Base-by-base conservation (phyloP, 1,139 yeast genomes). In the Blastobotrys buckinghamii region DNA sequence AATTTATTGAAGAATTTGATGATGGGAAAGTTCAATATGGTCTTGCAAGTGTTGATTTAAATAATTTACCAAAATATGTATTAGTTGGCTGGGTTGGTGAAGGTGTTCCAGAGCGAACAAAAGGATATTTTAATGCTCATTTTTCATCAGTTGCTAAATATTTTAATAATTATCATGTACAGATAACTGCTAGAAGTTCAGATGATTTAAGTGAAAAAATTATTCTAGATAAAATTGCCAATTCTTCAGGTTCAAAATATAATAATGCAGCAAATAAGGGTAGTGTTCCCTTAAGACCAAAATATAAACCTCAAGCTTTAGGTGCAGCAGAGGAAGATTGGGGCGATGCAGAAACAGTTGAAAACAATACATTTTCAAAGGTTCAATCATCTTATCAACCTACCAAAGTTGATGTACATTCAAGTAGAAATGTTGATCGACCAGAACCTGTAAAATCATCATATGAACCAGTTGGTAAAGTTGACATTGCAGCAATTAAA, bases 171-270 rank as follows among this genome's bases (percentile, higher is more conserved):
- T 92, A 90, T 69, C 98, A 92, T 64, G 90, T 92, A 49, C 97
- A 92, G 68, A 82, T 94, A 56, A 88, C 97, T 39, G 98, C 97
- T n/a, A 80, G 97, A 68, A 95, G 87, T 62, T 76, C 79, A 48
- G 96, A 88, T 61, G 98, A 94, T 64, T 76, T 94, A 64, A 86
- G 86, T 58, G 86, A 84, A 43, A 75, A 77, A 32, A 95, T 85
- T 53, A 78, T 92, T 55, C 67, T 88, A 57, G 75, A 80, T 49
- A 81, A 88, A 59, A 82, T 94, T 45, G 82, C 87, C 55, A 84
- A 88, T 56, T 96, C 98, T 37, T 86, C 97, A 1, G 98, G 98
- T 59, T 96, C 98, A 22, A 81, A 95, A 63, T 92, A 92, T 69
- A 83, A 95, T 4, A 6, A 2, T 12, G 78, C 81, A 49, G 51